A percentile compares a stretch with the other conserved stretches of the same genome.
Conservation (phyloP, 768 basidiomycete species). For the Podaxis carcinomalis region DNA sequence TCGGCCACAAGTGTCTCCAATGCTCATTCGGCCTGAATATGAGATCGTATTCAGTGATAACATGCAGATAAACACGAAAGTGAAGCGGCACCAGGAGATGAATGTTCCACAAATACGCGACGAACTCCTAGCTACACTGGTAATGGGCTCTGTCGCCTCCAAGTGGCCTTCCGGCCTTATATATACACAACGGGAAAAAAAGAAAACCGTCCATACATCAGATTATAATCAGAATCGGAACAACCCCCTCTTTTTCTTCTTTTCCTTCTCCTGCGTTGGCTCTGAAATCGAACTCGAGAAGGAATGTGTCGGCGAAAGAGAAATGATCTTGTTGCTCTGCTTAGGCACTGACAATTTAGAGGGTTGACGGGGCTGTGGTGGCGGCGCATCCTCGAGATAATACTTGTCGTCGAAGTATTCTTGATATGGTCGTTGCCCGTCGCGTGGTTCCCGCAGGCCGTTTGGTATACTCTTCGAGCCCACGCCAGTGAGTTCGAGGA, state of each 20-base stretch:
- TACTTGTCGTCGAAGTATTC: conserved; percentile 80
- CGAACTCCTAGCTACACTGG: too few relatives aligned
- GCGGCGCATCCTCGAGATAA: conserved; percentile 60
- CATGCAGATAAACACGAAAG: too few relatives aligned
- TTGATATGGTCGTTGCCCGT: conserved; percentile 53
- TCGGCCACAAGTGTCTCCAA: too few relatives aligned
- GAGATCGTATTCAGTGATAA: too few relatives aligned
- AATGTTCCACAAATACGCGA: too few relatives aligned
- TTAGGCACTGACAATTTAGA: conserved; percentile 30
- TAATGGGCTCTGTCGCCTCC: too few relatives aligned
- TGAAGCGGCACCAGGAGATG: too few relatives aligned
- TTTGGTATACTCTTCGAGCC: conserved; percentile 73
- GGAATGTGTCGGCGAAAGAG: conserved; percentile 52
- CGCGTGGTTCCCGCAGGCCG: conserved; percentile 49
- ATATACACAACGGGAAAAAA: background rate
- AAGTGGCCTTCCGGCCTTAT: too few relatives aligned
- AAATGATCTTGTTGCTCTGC: conserved; percentile 30
- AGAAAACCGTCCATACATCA: background rate
- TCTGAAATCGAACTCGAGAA: conserved; percentile 40
- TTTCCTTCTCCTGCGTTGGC: conserved; percentile 49
- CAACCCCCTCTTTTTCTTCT: conserved; percentile 74
- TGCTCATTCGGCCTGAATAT: too few relatives aligned
- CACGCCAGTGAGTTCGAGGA: conserved; percentile 82
- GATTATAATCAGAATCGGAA: conserved; percentile 51
- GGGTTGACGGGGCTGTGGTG: conserved; percentile 37